These are phyloP conservation scores for Talaromyces pinophilus DNA, from an alignment of 2,329 filamentous ascomycete genomes.

Conservation along the genomic window DNA sequence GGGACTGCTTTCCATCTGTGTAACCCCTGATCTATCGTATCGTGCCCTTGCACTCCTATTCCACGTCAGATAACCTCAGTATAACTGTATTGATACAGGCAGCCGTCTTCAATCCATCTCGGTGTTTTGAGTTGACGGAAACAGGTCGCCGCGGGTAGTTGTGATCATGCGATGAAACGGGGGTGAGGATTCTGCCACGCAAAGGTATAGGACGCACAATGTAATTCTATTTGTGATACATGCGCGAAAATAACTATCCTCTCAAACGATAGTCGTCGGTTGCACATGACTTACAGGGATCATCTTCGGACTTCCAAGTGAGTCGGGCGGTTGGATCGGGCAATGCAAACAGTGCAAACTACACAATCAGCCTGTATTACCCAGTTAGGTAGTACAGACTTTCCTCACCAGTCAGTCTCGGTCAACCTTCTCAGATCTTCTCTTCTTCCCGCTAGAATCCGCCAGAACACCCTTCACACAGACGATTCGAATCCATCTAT, in stretches of 20 bases:
- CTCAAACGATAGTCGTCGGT: neutral
- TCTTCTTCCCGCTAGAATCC: neutral
- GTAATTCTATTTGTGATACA: neutral
- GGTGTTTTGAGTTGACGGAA: neutral
- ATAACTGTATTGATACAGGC: neutral
- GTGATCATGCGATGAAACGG: neutral
- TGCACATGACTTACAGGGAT: neutral
- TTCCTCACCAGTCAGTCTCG: neutral
- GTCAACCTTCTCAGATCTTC: neutral
- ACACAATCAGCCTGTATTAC: neutral
- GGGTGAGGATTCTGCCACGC: neutral
- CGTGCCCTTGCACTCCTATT: neutral
- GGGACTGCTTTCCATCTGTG: slow-evolving; percentile 33
- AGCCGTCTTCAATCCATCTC: slow-evolving; percentile 14
- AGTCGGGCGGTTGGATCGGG: neutral
- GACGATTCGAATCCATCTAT: too few species aligned
- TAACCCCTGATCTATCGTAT: neutral
- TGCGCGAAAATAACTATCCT: neutral
- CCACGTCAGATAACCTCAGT: neutral
- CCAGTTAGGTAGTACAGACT: neutral
- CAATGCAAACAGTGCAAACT: slow-evolving; percentile 23
- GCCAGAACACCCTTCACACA: neutral
- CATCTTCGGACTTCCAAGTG: neutral
- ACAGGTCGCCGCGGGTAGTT: neutral
- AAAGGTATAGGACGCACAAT: neutral